These are phyloP conservation scores for Neohortaea acidophila DNA, from an alignment of 495 filamentous ascomycete genomes.

Conservation along the genomic window DNA sequence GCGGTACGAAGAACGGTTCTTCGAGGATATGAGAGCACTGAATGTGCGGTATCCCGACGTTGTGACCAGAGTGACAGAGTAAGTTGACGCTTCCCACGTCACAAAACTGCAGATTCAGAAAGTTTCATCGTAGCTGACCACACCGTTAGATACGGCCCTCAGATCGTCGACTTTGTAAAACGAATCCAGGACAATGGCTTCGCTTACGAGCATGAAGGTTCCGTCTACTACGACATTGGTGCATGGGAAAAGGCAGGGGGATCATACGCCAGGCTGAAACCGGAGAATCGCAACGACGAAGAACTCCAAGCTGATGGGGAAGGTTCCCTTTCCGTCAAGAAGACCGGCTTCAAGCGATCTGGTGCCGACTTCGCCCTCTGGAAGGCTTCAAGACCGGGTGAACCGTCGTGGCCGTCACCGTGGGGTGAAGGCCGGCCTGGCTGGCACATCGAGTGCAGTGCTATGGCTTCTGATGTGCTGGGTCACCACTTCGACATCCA, in stretches of 20 bases:
- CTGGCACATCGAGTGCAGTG: constrained; percentile 97
- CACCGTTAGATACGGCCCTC: constrained; percentile 68
- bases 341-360: constrained; percentile 49
- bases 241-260: constrained; percentile 75
- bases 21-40: constrained; percentile 66
- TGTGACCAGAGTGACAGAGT: constrained; percentile 75
- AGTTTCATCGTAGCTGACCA: no score
- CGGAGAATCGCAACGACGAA: constrained; percentile 73
- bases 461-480: constrained; percentile 80
- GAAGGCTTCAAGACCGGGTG: constrained; percentile 85
- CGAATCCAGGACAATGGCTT: constrained; percentile 71
- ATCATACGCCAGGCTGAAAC: constrained; percentile 70
- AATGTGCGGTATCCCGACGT: constrained; percentile 75
- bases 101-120: no score
- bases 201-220: constrained; percentile 52
- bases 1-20: constrained; percentile 69
- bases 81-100: no score
- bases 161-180: constrained; percentile 68
- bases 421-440: constrained; percentile 86
- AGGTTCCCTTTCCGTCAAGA: constrained; percentile 55
- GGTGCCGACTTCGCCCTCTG: constrained; percentile 81
- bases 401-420: constrained; percentile 73
- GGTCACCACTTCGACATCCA: constrained; percentile 81
- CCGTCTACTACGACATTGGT: constrained; percentile 86
- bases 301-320: constrained; percentile 79